Conservation (phyloP, 352 stramenopile species). For the Pythium diclinum region DNA sequence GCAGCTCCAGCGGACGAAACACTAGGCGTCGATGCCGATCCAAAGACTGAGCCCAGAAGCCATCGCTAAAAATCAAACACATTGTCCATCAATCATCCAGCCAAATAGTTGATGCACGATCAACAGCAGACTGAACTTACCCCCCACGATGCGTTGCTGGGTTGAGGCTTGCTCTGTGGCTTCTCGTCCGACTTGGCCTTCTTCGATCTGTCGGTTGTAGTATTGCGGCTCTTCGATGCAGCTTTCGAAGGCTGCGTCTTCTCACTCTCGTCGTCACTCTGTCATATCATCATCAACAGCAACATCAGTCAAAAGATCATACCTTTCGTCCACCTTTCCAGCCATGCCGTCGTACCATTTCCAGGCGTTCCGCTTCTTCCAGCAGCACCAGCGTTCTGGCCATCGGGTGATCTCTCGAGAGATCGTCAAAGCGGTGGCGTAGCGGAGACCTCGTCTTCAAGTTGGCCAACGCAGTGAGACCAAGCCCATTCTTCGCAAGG, state of each 20-base stretch:
- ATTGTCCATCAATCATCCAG: background rate
- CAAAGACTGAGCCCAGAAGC: constrained; percentile 27
- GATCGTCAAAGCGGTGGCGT: constrained; percentile 64
- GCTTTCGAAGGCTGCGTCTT: background rate
- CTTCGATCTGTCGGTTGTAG: background rate
- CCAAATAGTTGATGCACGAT: background rate
- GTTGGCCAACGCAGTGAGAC: constrained; percentile 51
- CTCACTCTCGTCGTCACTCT: constrained; percentile 5
- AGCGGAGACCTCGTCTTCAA: constrained; percentile 59
- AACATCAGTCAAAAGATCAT: background rate
- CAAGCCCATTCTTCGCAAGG: constrained; percentile 43
- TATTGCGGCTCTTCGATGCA: background rate
- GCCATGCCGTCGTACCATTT: constrained; percentile 10
- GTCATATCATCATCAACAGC: background rate
- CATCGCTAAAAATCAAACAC: constrained; percentile 17
- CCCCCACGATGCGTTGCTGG: constrained; percentile 13
- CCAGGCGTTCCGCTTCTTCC: constrained; percentile 32
- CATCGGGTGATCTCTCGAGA: constrained; percentile 51
- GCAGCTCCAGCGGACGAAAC: background rate
- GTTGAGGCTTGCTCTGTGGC: background rate
- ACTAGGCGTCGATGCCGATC: background rate
- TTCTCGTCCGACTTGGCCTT: background rate
- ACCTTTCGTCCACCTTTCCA: background rate
- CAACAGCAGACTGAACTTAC: background rate
- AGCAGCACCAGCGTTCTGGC: constrained; percentile 41